Percentiles rank a stretch among this genome's conserved stretches.
Evolutionary conservation across 2,329 filamentous ascomycete genomes (phyloP).

Genomic region (Metarhizium guizhouense): DNA sequence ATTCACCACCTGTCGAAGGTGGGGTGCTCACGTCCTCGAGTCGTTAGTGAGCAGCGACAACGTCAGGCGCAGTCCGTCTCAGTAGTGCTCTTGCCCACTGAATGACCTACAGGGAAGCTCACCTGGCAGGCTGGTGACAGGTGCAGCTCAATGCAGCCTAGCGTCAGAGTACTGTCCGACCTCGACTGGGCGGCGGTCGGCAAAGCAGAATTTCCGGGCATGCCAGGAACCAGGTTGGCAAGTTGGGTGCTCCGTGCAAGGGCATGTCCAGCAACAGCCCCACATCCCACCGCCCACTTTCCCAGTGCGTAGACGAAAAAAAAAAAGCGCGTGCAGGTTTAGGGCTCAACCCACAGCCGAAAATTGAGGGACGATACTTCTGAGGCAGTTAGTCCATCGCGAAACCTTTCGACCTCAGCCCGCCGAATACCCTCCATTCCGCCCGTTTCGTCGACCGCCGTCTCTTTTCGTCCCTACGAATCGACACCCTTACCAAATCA

Average conservation of each 20-base stretch:
- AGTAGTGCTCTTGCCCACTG: not conserved
- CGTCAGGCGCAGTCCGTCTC: conserved; percentile 7
- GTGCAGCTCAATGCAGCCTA: conserved; percentile 1
- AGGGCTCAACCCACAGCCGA: conserved; percentile 23
- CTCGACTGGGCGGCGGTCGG: conserved; percentile 7
- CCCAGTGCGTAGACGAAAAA: not conserved
- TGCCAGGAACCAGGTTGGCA: not conserved
- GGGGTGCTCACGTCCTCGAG: not conserved
- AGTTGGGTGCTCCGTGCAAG: too few relatives aligned
- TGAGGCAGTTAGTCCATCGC: conserved; percentile 6
- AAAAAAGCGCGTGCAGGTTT: conserved; percentile 10
- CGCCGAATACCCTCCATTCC: conserved; percentile 5
- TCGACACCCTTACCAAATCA: conserved; percentile 12
- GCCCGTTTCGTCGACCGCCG: conserved; percentile 12
- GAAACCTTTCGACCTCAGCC: conserved; percentile 7
- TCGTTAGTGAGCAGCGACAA: not conserved
- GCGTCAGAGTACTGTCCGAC: not conserved
- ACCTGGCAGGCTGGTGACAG: too few relatives aligned
- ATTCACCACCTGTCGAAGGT: not conserved
- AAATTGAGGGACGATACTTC: conserved; percentile 9
- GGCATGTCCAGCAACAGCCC: not conserved
- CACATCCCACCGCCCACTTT: not conserved
- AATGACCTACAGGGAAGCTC: not conserved
- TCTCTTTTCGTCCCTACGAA: conserved; percentile 24
- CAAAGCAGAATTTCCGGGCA: conserved; percentile 13